Evolutionary conservation across 1,284 basidiomycete species (phyloP).

Genomic region (Phellinidium pouzarii): DNA sequence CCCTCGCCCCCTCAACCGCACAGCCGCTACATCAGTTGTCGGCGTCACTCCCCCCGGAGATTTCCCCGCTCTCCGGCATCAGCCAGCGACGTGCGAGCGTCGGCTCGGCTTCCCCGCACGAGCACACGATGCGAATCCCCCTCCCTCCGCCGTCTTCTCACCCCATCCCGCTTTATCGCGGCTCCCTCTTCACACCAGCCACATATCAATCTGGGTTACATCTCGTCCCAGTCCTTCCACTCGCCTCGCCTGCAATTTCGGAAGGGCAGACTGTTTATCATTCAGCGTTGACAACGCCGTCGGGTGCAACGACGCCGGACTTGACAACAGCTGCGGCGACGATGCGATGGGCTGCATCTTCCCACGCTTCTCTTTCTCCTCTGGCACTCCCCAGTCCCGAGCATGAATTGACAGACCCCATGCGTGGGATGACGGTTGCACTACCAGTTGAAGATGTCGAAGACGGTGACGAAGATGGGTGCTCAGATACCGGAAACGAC

Average conservation of each 20-base stretch:
- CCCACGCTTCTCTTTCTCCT: constrained; percentile 68
- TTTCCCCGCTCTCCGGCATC: constrained; percentile 10
- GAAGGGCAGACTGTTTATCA: constrained; percentile 20
- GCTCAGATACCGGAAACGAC: constrained; percentile 9
- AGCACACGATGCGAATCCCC: constrained; percentile 11
- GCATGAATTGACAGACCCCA: constrained; percentile 79
- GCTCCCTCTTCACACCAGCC: constrained; percentile 9
- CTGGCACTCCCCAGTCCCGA: constrained; percentile 82
- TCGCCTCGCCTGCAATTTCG: constrained; percentile 25
- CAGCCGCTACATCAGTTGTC: neutral
- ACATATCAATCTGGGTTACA: constrained; percentile 7
- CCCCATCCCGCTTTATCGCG: neutral
- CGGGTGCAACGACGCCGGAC: constrained; percentile 35
- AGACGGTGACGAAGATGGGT: constrained; percentile 8
- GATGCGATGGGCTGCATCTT: constrained; percentile 69
- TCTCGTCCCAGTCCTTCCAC: constrained; percentile 23
- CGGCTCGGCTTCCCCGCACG: constrained; percentile 10
- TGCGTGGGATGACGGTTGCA: constrained; percentile 63
- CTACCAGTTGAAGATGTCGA: constrained; percentile 38
- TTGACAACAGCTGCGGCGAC: constrained; percentile 71
- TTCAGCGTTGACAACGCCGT: constrained; percentile 20
- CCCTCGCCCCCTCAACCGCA: constrained; percentile 5
- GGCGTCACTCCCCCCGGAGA: constrained; percentile 6
- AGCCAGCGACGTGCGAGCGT: constrained; percentile 16
- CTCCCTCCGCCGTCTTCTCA: constrained; percentile 11